Base-by-base conservation (phyloP, 164 flowering plant genomes). In the Magnolia kwangsiensis region DNA sequence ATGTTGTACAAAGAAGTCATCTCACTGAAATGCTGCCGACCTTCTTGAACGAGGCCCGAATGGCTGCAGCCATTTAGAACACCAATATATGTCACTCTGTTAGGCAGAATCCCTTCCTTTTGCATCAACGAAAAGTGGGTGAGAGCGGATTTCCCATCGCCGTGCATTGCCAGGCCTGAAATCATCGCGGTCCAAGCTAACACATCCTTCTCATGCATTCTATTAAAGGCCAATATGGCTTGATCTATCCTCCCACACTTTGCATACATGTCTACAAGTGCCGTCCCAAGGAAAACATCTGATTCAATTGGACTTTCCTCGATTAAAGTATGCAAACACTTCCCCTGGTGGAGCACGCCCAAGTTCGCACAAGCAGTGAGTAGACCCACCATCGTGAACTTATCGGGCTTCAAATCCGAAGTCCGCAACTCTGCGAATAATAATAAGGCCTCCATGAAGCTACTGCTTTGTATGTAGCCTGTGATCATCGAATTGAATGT, bases 221-320 rank as follows among this genome's bases (percentile, higher is more conserved):
- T 23, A 66, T 64, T 66, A 50, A 74, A 74, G 11, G 50, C 63
- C 24, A 24, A 4, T n/a, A 65, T 11, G 8, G 76, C 59, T 66
- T 74, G 76, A 66, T 74, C 76, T 45, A 74, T 74, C 76, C 51
- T 65, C 27, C 98, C 97, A 79, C 97, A 94, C 81, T 92, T 92
- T 18, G 90, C 90, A 83, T 94, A 92, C 98, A 92, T 94, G 76
- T 92, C 97, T 55, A 91, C 72, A 55, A 85, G 84, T 64, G 87
- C 79, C 1, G 84, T 81, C 64, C 78, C 84, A 9, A 83, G 77
- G 59, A 85, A 78, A 63, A 85, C 24, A 77, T 83, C 87, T 37
- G 49, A 20, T 14, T 81, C 73, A 66, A 81, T 79, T 21, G 63
- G 67, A 58, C 51, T 70, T 70, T 66, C 80, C 9, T 71, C 81